Base-by-base conservation (phyloP, 2,329 filamentous ascomycete genomes). In the Basipetospora chlamydospora region DNA sequence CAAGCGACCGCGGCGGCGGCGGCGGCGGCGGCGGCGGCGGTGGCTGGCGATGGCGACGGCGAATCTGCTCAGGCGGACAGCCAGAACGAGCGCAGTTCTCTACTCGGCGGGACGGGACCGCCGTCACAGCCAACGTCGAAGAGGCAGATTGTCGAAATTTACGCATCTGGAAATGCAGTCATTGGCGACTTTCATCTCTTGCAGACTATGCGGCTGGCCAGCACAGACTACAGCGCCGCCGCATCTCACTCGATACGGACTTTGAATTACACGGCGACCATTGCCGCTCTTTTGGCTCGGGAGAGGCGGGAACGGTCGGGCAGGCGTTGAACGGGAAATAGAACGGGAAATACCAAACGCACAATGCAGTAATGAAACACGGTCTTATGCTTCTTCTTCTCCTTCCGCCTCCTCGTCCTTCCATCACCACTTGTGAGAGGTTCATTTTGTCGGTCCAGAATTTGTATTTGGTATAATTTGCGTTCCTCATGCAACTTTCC, bases 401-500 rank as follows among this genome's bases (percentile, higher is more conserved):
- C n/a, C n/a, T n/a, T n/a, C n/a, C n/a, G n/a, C n/a, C n/a, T n/a
- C n/a, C n/a, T n/a, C n/a, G n/a, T n/a, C n/a, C n/a, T n/a, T n/a
- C n/a, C n/a, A n/a, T n/a, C n/a, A n/a, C n/a, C n/a, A n/a, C n/a
- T n/a, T n/a, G n/a, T n/a, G n/a, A n/a, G n/a, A n/a, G n/a, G n/a
- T n/a, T n/a, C n/a, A n/a, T n/a, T n/a, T n/a, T n/a, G n/a, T n/a
- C n/a, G n/a, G n/a, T n/a, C n/a, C 6, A 23, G 22, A 23, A 11
- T 23, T 23, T 11, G 11, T 23, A 23, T 23, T 15, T 36, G 34
- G 26, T 38, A 37, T 37, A 22, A 18, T 38, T 23, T 30, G 18
- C 28, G 15, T 15, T 23, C 22, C 50, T 57, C 57, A 74, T 48
- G 69, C 70, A 50, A 95, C 80, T 62, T 96, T 96, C 51, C 87